Evolutionary conservation across 371 early-diverging fungal species (phyloP).

Genomic region (Apophysomyces sp.): DNA sequence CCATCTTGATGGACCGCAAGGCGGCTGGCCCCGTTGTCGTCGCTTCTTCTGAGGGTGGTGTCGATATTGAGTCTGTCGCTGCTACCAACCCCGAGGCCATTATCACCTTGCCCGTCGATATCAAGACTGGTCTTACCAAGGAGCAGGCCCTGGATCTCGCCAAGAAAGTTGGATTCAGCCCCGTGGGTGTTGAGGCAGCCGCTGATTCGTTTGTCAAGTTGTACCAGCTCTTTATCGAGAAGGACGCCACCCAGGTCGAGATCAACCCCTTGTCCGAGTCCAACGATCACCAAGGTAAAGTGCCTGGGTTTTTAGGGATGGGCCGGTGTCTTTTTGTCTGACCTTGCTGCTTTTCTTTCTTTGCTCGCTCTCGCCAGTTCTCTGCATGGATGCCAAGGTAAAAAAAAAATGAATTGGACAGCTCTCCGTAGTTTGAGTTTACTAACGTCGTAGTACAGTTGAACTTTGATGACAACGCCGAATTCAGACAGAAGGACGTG

Average conservation of each 20-base stretch:
- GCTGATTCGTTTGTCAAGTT: constrained; percentile 90
- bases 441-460: constrained; percentile 92
- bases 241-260: constrained; percentile 97
- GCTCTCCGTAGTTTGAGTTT: neutral
- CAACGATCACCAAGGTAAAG: constrained; percentile 76
- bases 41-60: constrained; percentile 95
- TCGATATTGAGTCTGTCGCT: constrained; percentile 97
- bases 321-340: too few relatives aligned
- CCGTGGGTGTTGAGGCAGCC: constrained; percentile 79
- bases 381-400: constrained; percentile 57
- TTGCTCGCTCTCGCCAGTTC: constrained; percentile 27
- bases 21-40: constrained; percentile 94
- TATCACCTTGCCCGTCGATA: constrained; percentile 79
- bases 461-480: constrained; percentile 98
- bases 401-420: neutral
- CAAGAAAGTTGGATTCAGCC: constrained; percentile 86
- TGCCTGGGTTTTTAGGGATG: neutral
- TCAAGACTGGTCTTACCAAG: constrained; percentile 63
- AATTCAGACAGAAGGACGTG: constrained; percentile 94
- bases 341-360: neutral
- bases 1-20: constrained; percentile 95
- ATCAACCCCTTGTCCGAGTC: constrained; percentile 98
- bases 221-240: constrained; percentile 94
- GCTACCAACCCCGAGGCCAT: constrained; percentile 94
- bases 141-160: constrained; percentile 72